A percentile compares a stretch with the other conserved stretches of the same genome.
Conservation (phyloP, 805 yeast species). For the Kazachstania martiniae region DNA sequence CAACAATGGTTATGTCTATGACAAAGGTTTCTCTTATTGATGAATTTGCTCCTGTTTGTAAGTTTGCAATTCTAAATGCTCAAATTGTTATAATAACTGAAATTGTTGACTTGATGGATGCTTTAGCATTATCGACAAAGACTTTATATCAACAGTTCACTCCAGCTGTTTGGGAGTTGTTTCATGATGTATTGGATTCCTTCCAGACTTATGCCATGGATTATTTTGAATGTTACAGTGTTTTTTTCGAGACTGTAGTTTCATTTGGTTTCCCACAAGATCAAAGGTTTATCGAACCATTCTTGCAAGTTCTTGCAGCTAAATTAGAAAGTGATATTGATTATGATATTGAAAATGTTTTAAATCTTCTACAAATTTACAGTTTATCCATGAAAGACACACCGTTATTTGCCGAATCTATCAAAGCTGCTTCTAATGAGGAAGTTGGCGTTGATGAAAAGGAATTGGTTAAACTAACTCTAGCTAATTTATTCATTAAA, state of each 20-base stretch:
- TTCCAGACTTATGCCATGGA: constrained; percentile 52
- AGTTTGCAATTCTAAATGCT: constrained; percentile 47
- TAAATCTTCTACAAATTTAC: constrained; percentile 25
- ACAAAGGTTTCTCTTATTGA: constrained; percentile 43
- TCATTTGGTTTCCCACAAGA: constrained; percentile 39
- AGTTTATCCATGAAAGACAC: constrained; percentile 25
- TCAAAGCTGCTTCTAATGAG: constrained; percentile 20
- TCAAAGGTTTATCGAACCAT: constrained; percentile 18
- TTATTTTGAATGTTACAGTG: constrained; percentile 43
- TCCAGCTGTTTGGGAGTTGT: constrained; percentile 44
- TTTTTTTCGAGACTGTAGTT: constrained; percentile 47
- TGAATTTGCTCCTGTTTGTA: constrained; percentile 46
- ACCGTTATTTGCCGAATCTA: constrained; percentile 19
- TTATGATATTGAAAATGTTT: constrained; percentile 29
- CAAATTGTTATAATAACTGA: constrained; percentile 53
- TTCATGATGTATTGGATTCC: constrained; percentile 37
- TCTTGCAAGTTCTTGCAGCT: constrained; percentile 19
- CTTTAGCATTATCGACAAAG: constrained; percentile 39
- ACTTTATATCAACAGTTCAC: constrained; percentile 35
- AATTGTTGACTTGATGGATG: constrained; percentile 51
- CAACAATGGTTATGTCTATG: constrained; percentile 63
- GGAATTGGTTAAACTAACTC: constrained; percentile 45
- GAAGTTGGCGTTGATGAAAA: constrained; percentile 30
- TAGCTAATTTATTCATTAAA: constrained; percentile 55
- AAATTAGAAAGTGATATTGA: constrained; percentile 28